Evolutionary conservation across 164 flowering plant species (phyloP).

Genomic region (Liriodendron chinense): DNA sequence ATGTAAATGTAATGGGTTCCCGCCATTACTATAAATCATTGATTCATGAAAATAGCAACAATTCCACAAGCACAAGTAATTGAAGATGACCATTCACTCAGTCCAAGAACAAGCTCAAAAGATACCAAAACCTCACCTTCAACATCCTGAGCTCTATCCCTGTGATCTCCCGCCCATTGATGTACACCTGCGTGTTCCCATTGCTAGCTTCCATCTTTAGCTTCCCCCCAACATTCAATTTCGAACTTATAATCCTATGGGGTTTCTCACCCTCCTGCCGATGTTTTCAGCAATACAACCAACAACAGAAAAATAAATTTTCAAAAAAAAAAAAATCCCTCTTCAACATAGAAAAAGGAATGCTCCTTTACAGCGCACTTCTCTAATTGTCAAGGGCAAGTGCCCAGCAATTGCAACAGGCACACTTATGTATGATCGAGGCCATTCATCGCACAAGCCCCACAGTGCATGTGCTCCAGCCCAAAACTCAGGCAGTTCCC

Average conservation of each 20-base stretch:
- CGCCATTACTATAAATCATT: too few species aligned
- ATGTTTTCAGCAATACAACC: background rate
- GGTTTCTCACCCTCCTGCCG: conserved; percentile 58
- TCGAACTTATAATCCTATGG: conserved; percentile 44
- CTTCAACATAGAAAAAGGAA: background rate
- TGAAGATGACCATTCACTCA: background rate
- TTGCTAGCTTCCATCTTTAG: conserved; percentile 42
- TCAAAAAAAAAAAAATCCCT: too few species aligned
- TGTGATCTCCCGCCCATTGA: conserved; percentile 61
- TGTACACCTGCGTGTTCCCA: conserved; percentile 48
- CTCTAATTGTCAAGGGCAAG: background rate
- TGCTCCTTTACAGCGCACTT: background rate
- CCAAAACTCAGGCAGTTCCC: background rate
- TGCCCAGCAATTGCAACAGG: background rate
- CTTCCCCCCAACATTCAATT: conserved; percentile 53
- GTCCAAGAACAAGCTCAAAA: conserved; percentile 6
- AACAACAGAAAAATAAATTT: background rate
- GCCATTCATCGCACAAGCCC: background rate
- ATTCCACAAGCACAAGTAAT: background rate
- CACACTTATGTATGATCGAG: background rate
- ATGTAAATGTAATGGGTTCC: too few species aligned
- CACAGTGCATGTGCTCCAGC: background rate
- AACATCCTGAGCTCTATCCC: conserved; percentile 43
- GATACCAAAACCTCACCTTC: conserved; percentile 24
- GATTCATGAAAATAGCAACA: background rate